Conservation (phyloP, 2,329 filamentous ascomycete species). For the Diaporthe sp. region DNA sequence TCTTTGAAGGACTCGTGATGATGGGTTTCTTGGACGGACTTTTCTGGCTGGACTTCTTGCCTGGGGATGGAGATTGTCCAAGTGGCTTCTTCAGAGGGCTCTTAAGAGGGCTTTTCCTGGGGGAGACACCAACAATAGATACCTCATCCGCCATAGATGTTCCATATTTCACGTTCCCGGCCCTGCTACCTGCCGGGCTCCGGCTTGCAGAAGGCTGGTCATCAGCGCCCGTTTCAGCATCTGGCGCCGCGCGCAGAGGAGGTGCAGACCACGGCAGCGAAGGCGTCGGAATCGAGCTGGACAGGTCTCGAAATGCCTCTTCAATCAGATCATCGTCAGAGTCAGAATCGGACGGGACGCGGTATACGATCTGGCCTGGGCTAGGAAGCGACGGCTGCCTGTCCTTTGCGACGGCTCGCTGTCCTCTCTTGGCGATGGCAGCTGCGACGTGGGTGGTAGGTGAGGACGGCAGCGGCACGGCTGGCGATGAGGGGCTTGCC, state of each 20-base stretch:
- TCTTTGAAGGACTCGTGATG: background rate
- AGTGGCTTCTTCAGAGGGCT: background rate
- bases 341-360: slow-evolving; percentile 5
- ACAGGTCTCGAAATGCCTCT: slow-evolving; percentile 23
- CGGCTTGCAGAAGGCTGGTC: background rate
- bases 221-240: background rate
- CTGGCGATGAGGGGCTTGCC: slow-evolving; percentile 19
- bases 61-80: background rate
- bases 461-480: slow-evolving; percentile 4
- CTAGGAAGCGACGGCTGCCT: background rate
- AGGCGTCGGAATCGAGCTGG: background rate
- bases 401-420: background rate
- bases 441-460: slow-evolving; percentile 37
- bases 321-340: slow-evolving; percentile 16
- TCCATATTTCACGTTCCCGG: too few relatives aligned
- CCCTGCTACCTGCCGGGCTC: background rate
- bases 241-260: slow-evolving; percentile 28
- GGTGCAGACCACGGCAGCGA: slow-evolving; percentile 38
- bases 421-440: slow-evolving; percentile 14
- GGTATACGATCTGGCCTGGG: slow-evolving; percentile 17
- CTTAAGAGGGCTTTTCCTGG: background rate
- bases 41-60: background rate
- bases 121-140: background rate
- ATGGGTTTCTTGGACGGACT: background rate
- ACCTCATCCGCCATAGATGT: too few relatives aligned